Base-by-base conservation (phyloP, 345 rosid species). In the Eucalyptus polyanthemos region DNA sequence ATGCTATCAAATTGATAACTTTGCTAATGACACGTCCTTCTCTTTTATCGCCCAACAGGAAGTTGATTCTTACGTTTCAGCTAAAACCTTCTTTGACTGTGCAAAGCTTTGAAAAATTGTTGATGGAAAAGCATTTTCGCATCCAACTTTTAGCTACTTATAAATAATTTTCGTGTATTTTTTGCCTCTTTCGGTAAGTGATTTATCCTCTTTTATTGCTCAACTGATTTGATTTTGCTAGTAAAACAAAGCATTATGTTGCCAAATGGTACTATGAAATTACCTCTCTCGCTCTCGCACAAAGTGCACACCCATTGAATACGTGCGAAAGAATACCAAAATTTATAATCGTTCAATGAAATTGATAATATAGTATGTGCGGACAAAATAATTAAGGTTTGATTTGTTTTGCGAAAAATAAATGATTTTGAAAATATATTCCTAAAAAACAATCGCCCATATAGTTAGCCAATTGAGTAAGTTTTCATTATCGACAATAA, bases 371-470 rank as follows among this genome's bases (percentile, higher is more conserved):
- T 37, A 40, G 44, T 1, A 9, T 37, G 45, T 72, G 45, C 2
- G 4, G 22, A 17, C 81, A 19, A 34, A 72, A 19, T 19, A 69
- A 37, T 37, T 19, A 19, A 56, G 62, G 62, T 24, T 56, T 56
- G 27, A 56, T 56, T 56, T 56, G 13, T 24, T 56, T 56, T 24
- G 6, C 5, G 6, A 24, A 56, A 56, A 56, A 24, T 56, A 56
- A 56, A 56, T 56, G 1, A 24, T 56, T 56, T 56, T 4, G 29
- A 24, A 56, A 56, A 24, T 56, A 56, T 56, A 56, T 56, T 56
- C 13, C 13, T 10, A 0, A 56, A 22, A 22, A 22, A 56, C 0
- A 24, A 24, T 56, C 6, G 6, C 62, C 29, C 29, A 9, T 56
- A 24, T 24, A 56, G 6, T 56, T 56, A 56, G 62, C 6, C 62